phyloP scores from a whole-genome alignment of 1,284 basidiomycete genomes.

The Schizophyllum commune region DNA sequence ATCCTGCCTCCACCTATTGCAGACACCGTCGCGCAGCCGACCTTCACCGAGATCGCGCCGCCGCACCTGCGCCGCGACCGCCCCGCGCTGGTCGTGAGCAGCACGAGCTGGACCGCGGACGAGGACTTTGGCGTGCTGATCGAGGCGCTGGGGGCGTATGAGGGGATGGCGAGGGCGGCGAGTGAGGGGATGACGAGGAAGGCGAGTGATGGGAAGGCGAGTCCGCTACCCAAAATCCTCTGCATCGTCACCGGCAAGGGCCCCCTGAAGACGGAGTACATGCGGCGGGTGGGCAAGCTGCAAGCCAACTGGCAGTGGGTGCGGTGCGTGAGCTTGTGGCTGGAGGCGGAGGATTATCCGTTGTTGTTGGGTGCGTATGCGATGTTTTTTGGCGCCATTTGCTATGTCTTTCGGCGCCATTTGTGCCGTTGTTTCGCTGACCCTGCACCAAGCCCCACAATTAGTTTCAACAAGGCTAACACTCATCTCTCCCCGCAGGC shows the following conservation, averaged over 20 bases:
- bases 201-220: constrained; percentile 14
- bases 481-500: constrained; percentile 46
- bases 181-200: constrained; percentile 9
- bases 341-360: constrained; percentile 86
- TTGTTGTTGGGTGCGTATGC: constrained; percentile 54
- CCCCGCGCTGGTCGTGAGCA: constrained; percentile 84
- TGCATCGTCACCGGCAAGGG: constrained; percentile 93
- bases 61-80: constrained; percentile 56
- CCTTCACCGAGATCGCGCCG: constrained; percentile 23
- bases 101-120: constrained; percentile 97
- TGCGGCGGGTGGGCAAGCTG: constrained; percentile 47
- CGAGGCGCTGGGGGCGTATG: constrained; percentile 64
- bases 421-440: neutral
- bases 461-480: constrained; percentile 3
- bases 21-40: constrained; percentile 1
- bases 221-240: constrained; percentile 62
- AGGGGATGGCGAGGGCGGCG: constrained; percentile 43
- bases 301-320: constrained; percentile 77
- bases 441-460: too few species aligned
- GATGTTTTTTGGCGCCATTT: neutral
- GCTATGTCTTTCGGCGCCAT: neutral
- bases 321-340: constrained; percentile 80
- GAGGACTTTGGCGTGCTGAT: constrained; percentile 90
- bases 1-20: too few species aligned
- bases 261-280: constrained; percentile 68